Evolutionary conservation across 2,329 filamentous ascomycete genomes (phyloP), one percentile per base, ranked within the genome.

Genomic region (Rhinocladiella mackenziei): DNA sequence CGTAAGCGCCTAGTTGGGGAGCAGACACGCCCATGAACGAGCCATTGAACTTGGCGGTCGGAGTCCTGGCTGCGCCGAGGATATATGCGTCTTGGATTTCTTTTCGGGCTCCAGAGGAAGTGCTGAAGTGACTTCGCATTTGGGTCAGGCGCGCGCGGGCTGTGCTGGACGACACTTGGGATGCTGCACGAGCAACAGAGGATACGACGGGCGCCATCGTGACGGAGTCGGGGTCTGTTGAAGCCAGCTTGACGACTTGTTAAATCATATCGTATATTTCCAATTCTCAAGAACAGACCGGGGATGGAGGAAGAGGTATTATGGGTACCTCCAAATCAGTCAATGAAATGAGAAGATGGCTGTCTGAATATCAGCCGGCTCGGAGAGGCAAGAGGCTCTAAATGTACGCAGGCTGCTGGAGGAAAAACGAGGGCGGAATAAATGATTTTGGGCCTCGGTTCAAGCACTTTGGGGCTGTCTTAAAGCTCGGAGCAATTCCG

Each of bases 61-160:
- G 91, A 37, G 92, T 98, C 59, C 92, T 78, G 11, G 89, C 79
- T 8, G 86, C 92, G 61, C 88, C 89, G 52, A 98, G 68, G 57
- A 98, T 97, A 68, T 97, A 98, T 35, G 86, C 91, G 65, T 96
- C 89, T 61, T 86, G 83, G 41, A 95, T 77, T 62, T 94, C 84
- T 66, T 82, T 72, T 50, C 65, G 65, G 18, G 62, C 60, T 14
- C 67, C 60, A 39, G 70, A 62, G 43, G 74, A 69, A 34, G 69
- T 68, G 58, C 69, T 74, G 62, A 83, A 78, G 46, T 74, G 67
- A 44, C 74, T 63, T 35, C 69, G 67, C 39, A 71, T 57, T 55
- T 72, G 71, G 14, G 65, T 61, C 32, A 75, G 60, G 56, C 73
- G 66, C 56, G 69, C 67, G 53, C 65, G 43, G 19, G 61, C 41